Conservation (phyloP, 306 rosid species). For the Acacia melanoxylon region DNA sequence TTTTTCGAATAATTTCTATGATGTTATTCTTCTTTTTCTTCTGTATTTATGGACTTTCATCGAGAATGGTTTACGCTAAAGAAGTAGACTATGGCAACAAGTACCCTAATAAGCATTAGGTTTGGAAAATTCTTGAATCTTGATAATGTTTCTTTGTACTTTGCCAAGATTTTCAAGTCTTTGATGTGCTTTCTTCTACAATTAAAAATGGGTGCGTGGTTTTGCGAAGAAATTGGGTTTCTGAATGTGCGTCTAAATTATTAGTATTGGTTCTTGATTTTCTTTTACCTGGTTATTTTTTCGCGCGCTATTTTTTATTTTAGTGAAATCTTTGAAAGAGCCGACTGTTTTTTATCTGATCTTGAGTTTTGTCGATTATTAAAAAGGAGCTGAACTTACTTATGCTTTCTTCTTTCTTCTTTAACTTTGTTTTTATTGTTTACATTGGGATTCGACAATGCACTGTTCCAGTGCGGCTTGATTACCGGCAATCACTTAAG, state of each 20-base stretch:
- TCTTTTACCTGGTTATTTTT: background rate
- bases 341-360: slow-evolving; percentile 29
- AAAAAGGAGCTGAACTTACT: background rate
- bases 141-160: too few species aligned
- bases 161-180: too few species aligned
- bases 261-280: background rate
- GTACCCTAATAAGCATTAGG: too few species aligned
- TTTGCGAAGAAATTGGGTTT: too few species aligned
- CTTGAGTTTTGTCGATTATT: background rate
- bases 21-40: too few species aligned
- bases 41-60: too few species aligned
- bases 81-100: too few species aligned
- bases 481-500: background rate
- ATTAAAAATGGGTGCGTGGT: too few species aligned
- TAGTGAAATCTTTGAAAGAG: slow-evolving; percentile 14
- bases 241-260: slow-evolving; percentile 14
- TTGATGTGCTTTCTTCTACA: too few species aligned
- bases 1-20: too few species aligned
- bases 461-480: slow-evolving; percentile 3
- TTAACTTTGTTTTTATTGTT: background rate
- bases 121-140: too few species aligned
- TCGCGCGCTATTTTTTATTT: slow-evolving; percentile 10
- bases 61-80: too few species aligned
- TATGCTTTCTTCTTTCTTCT: slow-evolving; percentile 16
- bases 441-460: slow-evolving; percentile 1